Evolutionary conservation across 352 stramenopile genomes (phyloP).

Genomic region (Phytopythium helicoides): DNA sequence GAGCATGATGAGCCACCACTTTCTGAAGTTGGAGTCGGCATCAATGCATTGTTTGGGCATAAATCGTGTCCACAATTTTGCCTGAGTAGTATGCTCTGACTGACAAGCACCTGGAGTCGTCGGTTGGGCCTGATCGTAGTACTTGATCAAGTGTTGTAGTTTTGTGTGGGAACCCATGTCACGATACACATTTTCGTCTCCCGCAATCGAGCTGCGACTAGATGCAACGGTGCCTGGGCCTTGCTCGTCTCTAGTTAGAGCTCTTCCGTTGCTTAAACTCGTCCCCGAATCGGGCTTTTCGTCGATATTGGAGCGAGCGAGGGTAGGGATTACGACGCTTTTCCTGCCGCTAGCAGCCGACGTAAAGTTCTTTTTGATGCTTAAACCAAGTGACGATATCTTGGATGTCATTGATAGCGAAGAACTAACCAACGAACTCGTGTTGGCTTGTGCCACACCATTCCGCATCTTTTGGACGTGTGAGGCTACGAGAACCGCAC

Average conservation of each 20-base stretch:
- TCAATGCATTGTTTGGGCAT: constrained; percentile 40
- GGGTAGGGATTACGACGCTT: constrained; percentile 1
- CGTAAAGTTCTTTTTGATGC: constrained; percentile 8
- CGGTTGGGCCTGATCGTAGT: constrained; percentile 14
- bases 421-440: background rate
- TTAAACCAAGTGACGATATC: constrained; percentile 5
- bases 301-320: background rate
- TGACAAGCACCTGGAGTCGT: constrained; percentile 6
- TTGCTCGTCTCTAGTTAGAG: background rate
- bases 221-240: background rate
- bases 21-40: constrained; percentile 34
- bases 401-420: background rate
- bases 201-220: background rate
- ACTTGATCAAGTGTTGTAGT: constrained; percentile 6
- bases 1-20: constrained; percentile 51
- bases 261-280: background rate
- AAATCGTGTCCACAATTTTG: constrained; percentile 11
- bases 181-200: background rate
- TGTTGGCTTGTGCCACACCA: background rate
- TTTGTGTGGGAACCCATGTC: background rate
- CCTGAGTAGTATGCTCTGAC: background rate
- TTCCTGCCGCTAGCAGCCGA: background rate
- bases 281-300: background rate
- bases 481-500: constrained; percentile 11
- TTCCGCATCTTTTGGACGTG: constrained; percentile 7